Conservation (phyloP, 1,139 yeast genomes). For the Suhomyces bribrorum region DNA sequence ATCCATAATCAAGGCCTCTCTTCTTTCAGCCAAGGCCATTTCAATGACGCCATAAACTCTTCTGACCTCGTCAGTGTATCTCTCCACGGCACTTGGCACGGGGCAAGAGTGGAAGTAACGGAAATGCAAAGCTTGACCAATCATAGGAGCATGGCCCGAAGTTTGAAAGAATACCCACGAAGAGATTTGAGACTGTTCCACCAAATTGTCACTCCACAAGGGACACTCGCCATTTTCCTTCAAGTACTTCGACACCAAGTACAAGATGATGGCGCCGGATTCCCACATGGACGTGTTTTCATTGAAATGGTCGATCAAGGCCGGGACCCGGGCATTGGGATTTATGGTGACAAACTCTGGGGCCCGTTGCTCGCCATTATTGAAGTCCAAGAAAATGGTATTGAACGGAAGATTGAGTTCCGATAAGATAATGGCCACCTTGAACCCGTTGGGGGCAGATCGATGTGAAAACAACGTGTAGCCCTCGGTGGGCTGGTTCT, state of each 20-base stretch:
- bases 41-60: constrained; percentile 93
- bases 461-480: constrained; percentile 86
- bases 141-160: constrained; percentile 97
- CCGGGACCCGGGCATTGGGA: constrained; percentile 95
- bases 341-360: constrained; percentile 90
- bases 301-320: constrained; percentile 82
- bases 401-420: constrained; percentile 80
- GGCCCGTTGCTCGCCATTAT: constrained; percentile 86
- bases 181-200: constrained; percentile 83
- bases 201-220: constrained; percentile 77
- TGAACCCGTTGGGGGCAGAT: constrained; percentile 95
- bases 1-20: constrained; percentile 90
- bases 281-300: constrained; percentile 90
- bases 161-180: constrained; percentile 95
- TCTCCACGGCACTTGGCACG: constrained; percentile 84
- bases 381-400: constrained; percentile 86
- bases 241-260: constrained; percentile 66
- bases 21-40: constrained; percentile 90
- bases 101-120: constrained; percentile 86
- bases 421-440: constrained; percentile 86
- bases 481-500: constrained; percentile 79
- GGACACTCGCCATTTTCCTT: constrained; percentile 73
- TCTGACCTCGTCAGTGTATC: constrained; percentile 91
- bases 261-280: constrained; percentile 85
- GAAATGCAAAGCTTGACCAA: constrained; percentile 95